phyloP scores from a whole-genome alignment of 2,329 filamentous ascomycete genomes.

The Cephalotrichum gorgonifer region DNA sequence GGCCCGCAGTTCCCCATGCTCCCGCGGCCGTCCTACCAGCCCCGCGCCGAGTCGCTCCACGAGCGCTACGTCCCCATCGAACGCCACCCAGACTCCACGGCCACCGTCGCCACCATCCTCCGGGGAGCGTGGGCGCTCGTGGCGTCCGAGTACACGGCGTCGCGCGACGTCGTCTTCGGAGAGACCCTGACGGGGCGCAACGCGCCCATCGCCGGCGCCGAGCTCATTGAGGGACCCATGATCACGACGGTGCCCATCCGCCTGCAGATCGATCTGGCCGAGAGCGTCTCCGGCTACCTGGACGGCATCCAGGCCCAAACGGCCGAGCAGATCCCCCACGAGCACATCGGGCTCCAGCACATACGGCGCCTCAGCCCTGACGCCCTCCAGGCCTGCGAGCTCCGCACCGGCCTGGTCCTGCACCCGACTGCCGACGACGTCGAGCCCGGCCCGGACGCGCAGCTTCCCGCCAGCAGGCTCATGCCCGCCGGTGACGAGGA shows the following conservation, averaged over 20 bases:
- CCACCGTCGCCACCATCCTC: constrained; percentile 44
- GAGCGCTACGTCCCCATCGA: constrained; percentile 37
- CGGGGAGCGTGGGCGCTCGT: constrained; percentile 50
- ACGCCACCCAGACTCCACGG: constrained; percentile 21
- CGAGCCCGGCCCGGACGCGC: constrained; percentile 5
- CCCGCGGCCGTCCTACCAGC: constrained; percentile 36
- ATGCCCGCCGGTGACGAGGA: constrained; percentile 45
- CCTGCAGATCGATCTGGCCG: constrained; percentile 30
- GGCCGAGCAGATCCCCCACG: constrained; percentile 48
- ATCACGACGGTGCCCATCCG: constrained; percentile 50
- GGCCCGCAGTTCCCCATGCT: constrained; percentile 35
- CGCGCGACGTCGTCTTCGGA: constrained; percentile 45
- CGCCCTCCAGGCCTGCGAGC: constrained; percentile 43
- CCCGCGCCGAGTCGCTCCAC: constrained; percentile 39
- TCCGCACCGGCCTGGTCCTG: constrained; percentile 43
- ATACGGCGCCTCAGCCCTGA: constrained; percentile 47
- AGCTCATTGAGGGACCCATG: constrained; percentile 49
- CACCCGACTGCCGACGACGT: constrained; percentile 26
- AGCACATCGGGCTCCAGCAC: constrained; percentile 52
- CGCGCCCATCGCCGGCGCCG: constrained; percentile 33
- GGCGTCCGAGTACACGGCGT: constrained; percentile 40
- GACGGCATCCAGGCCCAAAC: constrained; percentile 45
- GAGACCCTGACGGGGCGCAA: constrained; percentile 49
- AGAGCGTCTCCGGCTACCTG: constrained; percentile 39
- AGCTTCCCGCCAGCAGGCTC: constrained; percentile 37